Evolutionary conservation across 208 protist genomes (phyloP), one percentile per base, ranked within the genome.

Genomic region (Herpetomonas tarakana): DNA sequence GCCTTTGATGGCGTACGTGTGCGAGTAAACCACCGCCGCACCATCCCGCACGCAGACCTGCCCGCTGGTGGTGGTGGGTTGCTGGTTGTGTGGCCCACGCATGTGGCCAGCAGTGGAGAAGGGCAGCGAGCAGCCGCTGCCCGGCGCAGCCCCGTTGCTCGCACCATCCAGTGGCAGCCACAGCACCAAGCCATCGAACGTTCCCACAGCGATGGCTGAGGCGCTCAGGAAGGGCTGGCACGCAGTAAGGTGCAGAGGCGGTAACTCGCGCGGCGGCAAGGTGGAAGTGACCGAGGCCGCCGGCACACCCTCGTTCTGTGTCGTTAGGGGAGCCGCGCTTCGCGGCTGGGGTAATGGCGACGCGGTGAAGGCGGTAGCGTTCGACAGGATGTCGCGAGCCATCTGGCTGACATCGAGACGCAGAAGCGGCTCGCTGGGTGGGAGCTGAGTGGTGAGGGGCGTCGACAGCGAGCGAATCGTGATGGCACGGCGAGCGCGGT

Each of bases 151-250:
- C n/a, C n/a, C n/a, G n/a, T n/a, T n/a, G n/a, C n/a, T n/a, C n/a
- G n/a, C n/a, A n/a, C n/a, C n/a, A n/a, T n/a, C n/a, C 9, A 83
- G 44, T 21, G 81, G 79, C 16, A 89, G 73, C 84, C 83, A 90
- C 3, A 94, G 52, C 14, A 94, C 74, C 12, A 64, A 58, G 11
- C 88, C 88, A 21, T 28, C 62, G 30, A 81, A 39, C 9, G 76
- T 87, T 7, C 81, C 81, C 18, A 79, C 83, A 16, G 74, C 83
- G 38, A 93, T 56, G 25, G 81, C 78, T 3, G 70, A 65, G 19
- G 80, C 62, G 31, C 75, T 74, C 35, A 92, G 71, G 56, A 88
- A 86, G 9, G 88, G 81, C 51, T 87, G 77, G 54, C 88, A 94
- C 1, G 82, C 76, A 1, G 79, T 88, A 14, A 91, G 55, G 54